Conservation (phyloP, 2,329 filamentous ascomycete genomes). For the Exophiala dermatitidis region DNA sequence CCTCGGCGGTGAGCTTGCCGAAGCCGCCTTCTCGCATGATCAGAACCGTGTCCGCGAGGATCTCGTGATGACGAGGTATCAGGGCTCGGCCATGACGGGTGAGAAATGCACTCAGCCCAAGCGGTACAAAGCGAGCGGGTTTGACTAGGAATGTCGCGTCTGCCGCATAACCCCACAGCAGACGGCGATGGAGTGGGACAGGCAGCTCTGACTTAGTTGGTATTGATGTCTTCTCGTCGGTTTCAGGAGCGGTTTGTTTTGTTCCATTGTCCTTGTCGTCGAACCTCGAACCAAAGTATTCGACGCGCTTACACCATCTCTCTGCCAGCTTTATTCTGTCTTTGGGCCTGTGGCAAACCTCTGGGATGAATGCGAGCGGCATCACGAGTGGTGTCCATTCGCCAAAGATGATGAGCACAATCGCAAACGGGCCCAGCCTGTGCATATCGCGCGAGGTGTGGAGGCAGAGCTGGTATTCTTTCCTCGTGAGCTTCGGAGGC, state of each 20-base stretch:
- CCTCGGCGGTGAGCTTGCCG: constrained; percentile 12
- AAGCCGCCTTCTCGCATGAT: constrained; percentile 23
- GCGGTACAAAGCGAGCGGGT: not conserved
- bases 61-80: not conserved
- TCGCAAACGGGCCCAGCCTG: constrained; percentile 69
- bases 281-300: not conserved
- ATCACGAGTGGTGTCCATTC: constrained; percentile 81
- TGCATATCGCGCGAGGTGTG: constrained; percentile 64
- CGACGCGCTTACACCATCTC: not conserved
- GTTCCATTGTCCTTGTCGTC: not conserved
- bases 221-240: not conserved
- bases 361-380: not conserved
- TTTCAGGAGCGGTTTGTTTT: not conserved
- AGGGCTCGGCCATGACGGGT: not conserved
- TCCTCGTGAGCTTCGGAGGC: constrained; percentile 48
- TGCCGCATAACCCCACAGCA: not conserved
- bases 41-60: constrained; percentile 16
- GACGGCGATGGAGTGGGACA: not conserved
- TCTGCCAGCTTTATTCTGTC: not conserved
- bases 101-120: not conserved
- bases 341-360: not conserved
- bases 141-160: not conserved
- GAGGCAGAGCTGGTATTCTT: constrained; percentile 62
- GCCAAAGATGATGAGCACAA: constrained; percentile 72
- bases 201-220: too few relatives aligned